phyloP scores from a whole-genome alignment of 768 basidiomycete genomes.

The Tulasnella calospora region DNA sequence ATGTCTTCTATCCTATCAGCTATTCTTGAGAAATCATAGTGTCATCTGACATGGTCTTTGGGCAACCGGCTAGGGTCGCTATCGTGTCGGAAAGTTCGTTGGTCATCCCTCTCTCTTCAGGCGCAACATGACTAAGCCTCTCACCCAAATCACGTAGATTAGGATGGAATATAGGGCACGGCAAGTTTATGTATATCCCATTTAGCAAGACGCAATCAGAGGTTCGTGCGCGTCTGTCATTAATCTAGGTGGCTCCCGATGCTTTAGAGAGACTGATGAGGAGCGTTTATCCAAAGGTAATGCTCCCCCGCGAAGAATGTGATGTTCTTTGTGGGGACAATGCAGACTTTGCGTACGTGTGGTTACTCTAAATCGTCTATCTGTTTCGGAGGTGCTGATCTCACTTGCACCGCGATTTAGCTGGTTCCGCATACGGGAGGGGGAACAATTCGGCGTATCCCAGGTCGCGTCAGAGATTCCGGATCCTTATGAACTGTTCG shows the following conservation, averaged over 20 bases:
- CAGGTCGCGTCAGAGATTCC: background rate
- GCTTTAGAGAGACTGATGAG: background rate
- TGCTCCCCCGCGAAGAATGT: background rate
- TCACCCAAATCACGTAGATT: background rate
- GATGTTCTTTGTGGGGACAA: conserved; percentile 21
- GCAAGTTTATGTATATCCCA: background rate
- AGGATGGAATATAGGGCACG: background rate
- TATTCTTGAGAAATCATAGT: background rate
- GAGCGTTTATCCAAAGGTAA: background rate
- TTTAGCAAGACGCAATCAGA: background rate
- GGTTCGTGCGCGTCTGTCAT: background rate
- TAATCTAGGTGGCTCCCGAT: background rate
- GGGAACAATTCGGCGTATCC: background rate
- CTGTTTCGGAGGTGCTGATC: background rate
- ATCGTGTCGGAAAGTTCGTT: background rate
- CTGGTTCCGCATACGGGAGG: background rate
- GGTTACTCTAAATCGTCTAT: background rate
- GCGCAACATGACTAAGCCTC: too few relatives aligned
- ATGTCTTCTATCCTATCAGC: background rate
- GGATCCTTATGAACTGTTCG: background rate
- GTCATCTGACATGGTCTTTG: background rate
- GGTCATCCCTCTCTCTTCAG: background rate
- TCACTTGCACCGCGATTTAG: background rate
- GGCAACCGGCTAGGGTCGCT: background rate
- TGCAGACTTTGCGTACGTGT: conserved; percentile 17